phyloP scores from a whole-genome alignment of 2,329 filamentous ascomycete species.

The Aureobasidium sp. region DNA sequence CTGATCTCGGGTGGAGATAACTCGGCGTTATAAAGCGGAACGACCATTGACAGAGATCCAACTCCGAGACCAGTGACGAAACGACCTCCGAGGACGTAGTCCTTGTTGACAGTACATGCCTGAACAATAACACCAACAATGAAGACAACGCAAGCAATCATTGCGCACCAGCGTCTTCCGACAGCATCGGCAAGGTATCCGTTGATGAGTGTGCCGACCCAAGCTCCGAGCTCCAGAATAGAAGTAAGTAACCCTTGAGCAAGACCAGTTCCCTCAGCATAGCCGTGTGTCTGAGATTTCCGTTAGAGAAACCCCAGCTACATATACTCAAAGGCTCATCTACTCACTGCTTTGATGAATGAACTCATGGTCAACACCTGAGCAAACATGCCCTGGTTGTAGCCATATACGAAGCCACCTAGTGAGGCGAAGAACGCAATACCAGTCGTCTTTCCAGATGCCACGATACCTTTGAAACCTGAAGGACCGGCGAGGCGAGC shows the following conservation, averaged over 20 bases:
- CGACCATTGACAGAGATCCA: slow-evolving; percentile 57
- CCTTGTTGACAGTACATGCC: slow-evolving; percentile 46
- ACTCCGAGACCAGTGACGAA: slow-evolving; percentile 64
- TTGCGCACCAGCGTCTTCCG: slow-evolving; percentile 5
- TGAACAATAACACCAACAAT: slow-evolving; percentile 57
- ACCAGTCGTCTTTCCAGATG: slow-evolving; percentile 18
- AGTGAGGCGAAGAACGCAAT: slow-evolving; percentile 20
- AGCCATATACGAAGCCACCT: slow-evolving; percentile 20
- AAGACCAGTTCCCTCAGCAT: slow-evolving; percentile 14
- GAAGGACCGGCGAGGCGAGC: slow-evolving; percentile 17
- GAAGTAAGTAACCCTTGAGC: slow-evolving; percentile 16
- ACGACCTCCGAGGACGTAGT: slow-evolving; percentile 56
- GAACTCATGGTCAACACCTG: slow-evolving; percentile 19
- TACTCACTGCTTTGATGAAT: slow-evolving; percentile 13
- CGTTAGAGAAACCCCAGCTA: too few relatives aligned
- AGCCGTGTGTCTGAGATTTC: slow-evolving; percentile 17
- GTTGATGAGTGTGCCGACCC: slow-evolving; percentile 51
- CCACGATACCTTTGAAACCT: slow-evolving; percentile 18
- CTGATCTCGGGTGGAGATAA: slow-evolving; percentile 49
- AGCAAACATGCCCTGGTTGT: slow-evolving; percentile 22
- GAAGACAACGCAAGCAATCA: slow-evolving; percentile 14
- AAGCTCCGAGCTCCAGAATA: slow-evolving; percentile 17
- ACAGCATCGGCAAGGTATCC: slow-evolving; percentile 38
- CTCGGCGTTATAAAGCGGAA: slow-evolving; percentile 38
- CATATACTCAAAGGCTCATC: too few relatives aligned